A percentile compares a stretch with the other conserved stretches of the same genome.
Evolutionary conservation across 108 stramenopile species (phyloP).

Genomic region (Pseudonitzschia delicatissima): DNA sequence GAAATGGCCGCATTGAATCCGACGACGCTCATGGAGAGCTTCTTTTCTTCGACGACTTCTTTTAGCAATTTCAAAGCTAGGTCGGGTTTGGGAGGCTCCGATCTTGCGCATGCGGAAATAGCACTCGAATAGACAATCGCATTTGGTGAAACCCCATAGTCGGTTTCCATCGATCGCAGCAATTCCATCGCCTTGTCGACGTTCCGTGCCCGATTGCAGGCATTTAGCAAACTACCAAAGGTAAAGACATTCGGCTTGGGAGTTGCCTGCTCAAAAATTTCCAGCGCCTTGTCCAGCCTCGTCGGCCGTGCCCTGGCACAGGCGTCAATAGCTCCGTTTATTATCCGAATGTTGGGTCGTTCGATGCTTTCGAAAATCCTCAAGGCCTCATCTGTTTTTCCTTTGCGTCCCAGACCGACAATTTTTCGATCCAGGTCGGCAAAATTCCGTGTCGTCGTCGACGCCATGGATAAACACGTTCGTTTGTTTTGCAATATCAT

Average conservation of each 20-base stretch:
- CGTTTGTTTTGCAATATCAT: background rate
- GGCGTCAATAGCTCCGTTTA: conserved; percentile 80
- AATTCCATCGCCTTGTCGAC: conserved; percentile 40
- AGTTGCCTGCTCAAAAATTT: conserved; percentile 29
- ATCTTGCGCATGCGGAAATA: conserved; percentile 69
- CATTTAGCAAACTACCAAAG: conserved; percentile 68
- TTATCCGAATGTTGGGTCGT: conserved; percentile 51
- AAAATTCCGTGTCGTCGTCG: background rate
- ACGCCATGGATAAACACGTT: background rate
- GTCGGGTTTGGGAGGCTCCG: conserved; percentile 38
- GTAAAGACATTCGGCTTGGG: conserved; percentile 71
- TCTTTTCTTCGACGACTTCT: conserved; percentile 41
- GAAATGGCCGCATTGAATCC: conserved; percentile 82
- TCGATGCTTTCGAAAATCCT: conserved; percentile 35
- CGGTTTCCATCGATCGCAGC: conserved; percentile 39
- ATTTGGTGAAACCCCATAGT: conserved; percentile 54
- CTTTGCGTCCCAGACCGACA: conserved; percentile 43
- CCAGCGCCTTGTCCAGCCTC: conserved; percentile 43
- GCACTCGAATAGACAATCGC: conserved; percentile 72
- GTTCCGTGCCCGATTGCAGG: conserved; percentile 62
- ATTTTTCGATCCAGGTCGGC: conserved; percentile 33
- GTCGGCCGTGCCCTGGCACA: conserved; percentile 61
- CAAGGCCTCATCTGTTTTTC: conserved; percentile 60
- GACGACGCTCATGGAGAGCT: conserved; percentile 60
- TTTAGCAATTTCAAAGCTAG: conserved; percentile 59